Conservation (phyloP, 345 rosid genomes). For the Salix udensis region DNA sequence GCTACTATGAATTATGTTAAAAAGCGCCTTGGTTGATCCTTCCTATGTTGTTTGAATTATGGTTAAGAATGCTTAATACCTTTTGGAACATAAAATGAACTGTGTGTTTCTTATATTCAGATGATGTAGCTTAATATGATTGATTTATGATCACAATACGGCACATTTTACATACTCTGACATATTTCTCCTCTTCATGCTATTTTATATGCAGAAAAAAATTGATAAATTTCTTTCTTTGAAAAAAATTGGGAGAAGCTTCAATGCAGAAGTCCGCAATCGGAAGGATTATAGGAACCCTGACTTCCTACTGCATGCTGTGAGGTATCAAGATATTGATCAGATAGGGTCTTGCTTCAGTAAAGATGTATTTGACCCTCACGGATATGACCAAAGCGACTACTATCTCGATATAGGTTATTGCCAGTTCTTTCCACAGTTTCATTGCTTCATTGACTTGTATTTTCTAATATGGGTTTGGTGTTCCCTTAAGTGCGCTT, state of each 20-base stretch:
- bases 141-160: neutral
- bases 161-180: neutral
- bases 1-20: neutral
- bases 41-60: neutral
- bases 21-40: neutral
- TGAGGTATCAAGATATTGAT: constrained; percentile 87
- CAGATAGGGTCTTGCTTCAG: constrained; percentile 89
- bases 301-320: constrained; percentile 87
- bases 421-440: neutral
- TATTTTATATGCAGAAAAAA: constrained; percentile 50
- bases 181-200: constrained; percentile 6
- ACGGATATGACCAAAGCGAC: constrained; percentile 85
- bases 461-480: neutral
- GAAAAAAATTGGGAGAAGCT: constrained; percentile 84
- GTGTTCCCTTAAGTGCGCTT: neutral
- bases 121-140: neutral
- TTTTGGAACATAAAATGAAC: neutral
- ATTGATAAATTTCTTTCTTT: constrained; percentile 75
- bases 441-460: neutral
- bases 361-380: constrained; percentile 89
- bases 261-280: constrained; percentile 91
- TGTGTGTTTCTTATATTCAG: constrained; percentile 1
- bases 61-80: neutral
- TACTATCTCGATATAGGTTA: constrained; percentile 77
- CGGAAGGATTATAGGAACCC: constrained; percentile 94